Evolutionary conservation across 2,329 filamentous ascomycete genomes (phyloP).

Genomic region (Taxawa tesnikishii): DNA sequence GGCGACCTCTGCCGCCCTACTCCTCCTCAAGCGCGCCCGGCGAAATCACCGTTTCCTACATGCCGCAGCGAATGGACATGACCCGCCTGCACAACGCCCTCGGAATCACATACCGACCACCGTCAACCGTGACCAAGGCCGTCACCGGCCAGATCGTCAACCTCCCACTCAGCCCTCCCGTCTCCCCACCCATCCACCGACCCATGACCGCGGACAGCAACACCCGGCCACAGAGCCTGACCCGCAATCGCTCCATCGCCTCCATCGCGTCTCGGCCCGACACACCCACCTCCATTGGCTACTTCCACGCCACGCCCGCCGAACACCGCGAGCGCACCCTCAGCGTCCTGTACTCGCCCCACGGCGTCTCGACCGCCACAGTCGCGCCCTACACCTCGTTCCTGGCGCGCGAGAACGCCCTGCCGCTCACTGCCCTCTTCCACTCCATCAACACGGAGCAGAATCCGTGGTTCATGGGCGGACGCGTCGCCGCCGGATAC

Average conservation of each 20-base stretch:
- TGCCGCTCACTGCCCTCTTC: constrained; percentile 51
- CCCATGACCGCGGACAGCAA: not conserved
- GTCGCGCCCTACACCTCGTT: constrained; percentile 46
- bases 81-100: constrained; percentile 53
- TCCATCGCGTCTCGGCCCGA: constrained; percentile 1
- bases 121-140: constrained; percentile 27
- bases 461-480: constrained; percentile 51
- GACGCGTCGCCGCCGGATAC: constrained; percentile 44
- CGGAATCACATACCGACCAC: constrained; percentile 59
- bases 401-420: constrained; percentile 39
- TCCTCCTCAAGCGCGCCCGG: constrained; percentile 43
- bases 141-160: constrained; percentile 22
- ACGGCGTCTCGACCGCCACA: constrained; percentile 44
- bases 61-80: constrained; percentile 48
- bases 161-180: constrained; percentile 13
- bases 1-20: constrained; percentile 43
- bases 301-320: constrained; percentile 15
- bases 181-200: constrained; percentile 3
- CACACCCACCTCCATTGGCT: constrained; percentile 8
- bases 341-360: constrained; percentile 53
- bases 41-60: constrained; percentile 59
- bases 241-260: not conserved
- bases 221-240: constrained; percentile 1
- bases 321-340: constrained; percentile 33
- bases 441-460: constrained; percentile 50